Conservation (phyloP, 2,329 filamentous ascomycete genomes). For the Aureobasidium subglaciale region DNA sequence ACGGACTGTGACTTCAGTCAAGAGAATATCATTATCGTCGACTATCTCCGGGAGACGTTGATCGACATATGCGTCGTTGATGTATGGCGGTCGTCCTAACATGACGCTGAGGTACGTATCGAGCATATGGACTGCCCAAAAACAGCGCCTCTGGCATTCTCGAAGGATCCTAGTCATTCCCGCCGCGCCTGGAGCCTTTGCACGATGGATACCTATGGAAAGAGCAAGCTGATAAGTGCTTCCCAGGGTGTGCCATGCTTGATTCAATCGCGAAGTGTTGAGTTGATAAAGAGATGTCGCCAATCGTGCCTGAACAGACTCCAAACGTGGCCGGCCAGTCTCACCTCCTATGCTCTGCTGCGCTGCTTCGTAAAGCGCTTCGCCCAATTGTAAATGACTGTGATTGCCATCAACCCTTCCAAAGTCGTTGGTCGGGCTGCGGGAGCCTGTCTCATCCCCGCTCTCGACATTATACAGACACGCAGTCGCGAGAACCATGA, state of each 20-base stretch:
- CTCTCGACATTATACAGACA: background rate
- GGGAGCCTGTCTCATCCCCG: background rate
- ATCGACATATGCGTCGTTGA: conserved; percentile 58
- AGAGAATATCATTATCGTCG: conserved; percentile 52
- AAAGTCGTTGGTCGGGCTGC: background rate
- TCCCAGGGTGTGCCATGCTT: conserved; percentile 28
- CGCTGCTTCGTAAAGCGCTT: background rate
- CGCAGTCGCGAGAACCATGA: conserved; percentile 11
- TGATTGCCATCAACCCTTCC: background rate
- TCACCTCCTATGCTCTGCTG: conserved; percentile 8
- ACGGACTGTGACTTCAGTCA: conserved; percentile 22
- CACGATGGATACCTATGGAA: conserved; percentile 18
- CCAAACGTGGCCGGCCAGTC: conserved; percentile 15
- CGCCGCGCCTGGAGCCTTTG: conserved; percentile 33
- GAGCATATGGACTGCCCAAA: conserved; percentile 57
- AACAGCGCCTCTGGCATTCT: conserved; percentile 52
- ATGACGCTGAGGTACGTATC: conserved; percentile 58
- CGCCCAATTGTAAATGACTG: background rate
- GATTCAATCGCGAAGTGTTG: conserved; percentile 22
- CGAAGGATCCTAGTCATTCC: conserved; percentile 14
- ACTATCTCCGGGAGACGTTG: conserved; percentile 51
- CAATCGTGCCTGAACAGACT: conserved; percentile 19
- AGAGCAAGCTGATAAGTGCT: conserved; percentile 22
- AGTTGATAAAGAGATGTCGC: conserved; percentile 18
- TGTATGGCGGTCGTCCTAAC: conserved; percentile 52